Conservation (phyloP, 441 rosid genomes). For the Syzygium malaccense region DNA sequence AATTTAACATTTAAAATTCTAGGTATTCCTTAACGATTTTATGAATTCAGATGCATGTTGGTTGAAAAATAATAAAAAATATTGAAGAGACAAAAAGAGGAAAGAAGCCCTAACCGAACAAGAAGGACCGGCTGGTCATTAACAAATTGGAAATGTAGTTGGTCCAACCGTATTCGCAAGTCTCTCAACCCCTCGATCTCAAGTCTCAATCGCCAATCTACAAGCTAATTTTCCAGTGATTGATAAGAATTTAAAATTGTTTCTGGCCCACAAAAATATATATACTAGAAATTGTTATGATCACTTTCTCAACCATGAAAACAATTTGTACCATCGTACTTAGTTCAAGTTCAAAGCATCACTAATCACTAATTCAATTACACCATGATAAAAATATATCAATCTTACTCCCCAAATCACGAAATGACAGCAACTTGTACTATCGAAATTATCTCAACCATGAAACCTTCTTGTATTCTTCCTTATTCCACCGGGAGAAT, state of each 20-base stretch:
- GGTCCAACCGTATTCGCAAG: background rate
- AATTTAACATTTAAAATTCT: background rate
- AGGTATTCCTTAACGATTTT: background rate
- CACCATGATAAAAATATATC: background rate
- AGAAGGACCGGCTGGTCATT: background rate
- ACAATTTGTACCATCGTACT: too few relatives aligned
- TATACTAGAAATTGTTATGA: background rate
- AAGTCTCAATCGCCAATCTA: background rate
- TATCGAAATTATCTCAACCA: too few relatives aligned
- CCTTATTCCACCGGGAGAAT: background rate
- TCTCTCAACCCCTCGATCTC: background rate
- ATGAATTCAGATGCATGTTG: background rate
- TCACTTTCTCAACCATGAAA: background rate
- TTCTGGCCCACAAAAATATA: background rate
- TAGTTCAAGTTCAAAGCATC: background rate
- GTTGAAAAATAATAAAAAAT: background rate
- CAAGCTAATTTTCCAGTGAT: background rate
- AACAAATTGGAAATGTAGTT: background rate
- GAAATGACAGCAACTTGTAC: too few relatives aligned
- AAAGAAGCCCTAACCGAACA: background rate
- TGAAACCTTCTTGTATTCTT: background rate
- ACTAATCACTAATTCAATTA: background rate
- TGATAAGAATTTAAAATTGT: background rate
- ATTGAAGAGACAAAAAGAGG: background rate
- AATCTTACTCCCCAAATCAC: background rate